Evolutionary conservation across 1,139 yeast genomes (phyloP), one percentile per base, ranked within the genome.

Genomic region (Meyerozyma carpophila): DNA sequence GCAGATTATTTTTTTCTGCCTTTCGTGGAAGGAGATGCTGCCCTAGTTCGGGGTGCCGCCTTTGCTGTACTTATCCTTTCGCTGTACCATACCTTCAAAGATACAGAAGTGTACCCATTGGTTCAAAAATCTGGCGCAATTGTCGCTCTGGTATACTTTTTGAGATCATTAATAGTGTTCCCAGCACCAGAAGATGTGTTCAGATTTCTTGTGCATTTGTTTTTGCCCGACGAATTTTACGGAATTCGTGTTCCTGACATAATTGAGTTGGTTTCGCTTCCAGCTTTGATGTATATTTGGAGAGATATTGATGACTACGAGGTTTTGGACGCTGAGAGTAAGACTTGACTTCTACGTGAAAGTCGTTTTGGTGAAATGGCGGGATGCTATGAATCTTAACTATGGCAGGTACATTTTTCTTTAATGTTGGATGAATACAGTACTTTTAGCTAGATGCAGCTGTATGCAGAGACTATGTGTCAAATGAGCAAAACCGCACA

Each of bases 281-380:
- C 16, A 13, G 10, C 16, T 31, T 31, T 31, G 34, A 31, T 31
- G 16, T 31, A 31, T 16, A 13, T 44, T 43, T 31, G 34, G 34
- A 31, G 34, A 31, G 34, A 31, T 13, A 16, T 31, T 31, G 34
- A 31, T 27, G 18, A n/a, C 5, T 27, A 7, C 7, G 24, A 21
- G 8, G 24, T 21, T 5, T 3, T 3, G 8, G 24, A 21, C 8
- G 24, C 4, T 21, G 24, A 21, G 24, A 21, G 24, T 21, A 21
- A 21, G 24, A 21, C 24, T 3, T 21, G 4, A 8, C 24, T 8
- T 5, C 6, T 21, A 16, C 24, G 24, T 21, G 4, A 21, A 21
- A 5, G 24, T 5, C 2, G 6, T 8, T 21, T 21, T 21, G 6
- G 6, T 21, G 24, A 21, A 16, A 16, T 16, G 18, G 18, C 18